Percentiles rank a stretch among this genome's conserved stretches.
Evolutionary conservation across 345 rosid species (phyloP).

Genomic region (Aegle marmelos): DNA sequence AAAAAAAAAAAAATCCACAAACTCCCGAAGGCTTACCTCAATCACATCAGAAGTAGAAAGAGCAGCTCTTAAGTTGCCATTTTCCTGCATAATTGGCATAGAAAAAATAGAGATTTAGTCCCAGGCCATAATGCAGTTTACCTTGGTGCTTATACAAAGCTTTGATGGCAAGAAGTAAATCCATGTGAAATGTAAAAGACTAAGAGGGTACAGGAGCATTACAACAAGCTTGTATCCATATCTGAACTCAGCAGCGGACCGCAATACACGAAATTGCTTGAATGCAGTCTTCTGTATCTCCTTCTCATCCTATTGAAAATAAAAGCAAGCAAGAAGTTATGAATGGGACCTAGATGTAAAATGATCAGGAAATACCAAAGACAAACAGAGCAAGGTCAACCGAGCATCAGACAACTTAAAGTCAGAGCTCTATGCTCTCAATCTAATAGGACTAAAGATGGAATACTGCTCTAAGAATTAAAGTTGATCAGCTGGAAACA

Average conservation of each 20-base stretch:
- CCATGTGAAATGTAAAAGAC: neutral
- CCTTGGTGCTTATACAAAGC: neutral
- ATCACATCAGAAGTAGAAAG: slow-evolving; percentile 65
- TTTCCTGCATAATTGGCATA: slow-evolving; percentile 53
- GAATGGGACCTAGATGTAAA: slow-evolving; percentile 3
- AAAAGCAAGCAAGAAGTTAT: slow-evolving; percentile 10
- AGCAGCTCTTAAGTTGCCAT: slow-evolving; percentile 76
- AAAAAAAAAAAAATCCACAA: neutral
- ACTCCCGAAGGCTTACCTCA: slow-evolving; percentile 50
- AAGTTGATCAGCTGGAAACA: neutral
- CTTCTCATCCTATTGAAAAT: slow-evolving; percentile 71
- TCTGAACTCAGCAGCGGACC: slow-evolving; percentile 73
- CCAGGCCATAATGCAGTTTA: neutral
- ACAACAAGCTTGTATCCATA: slow-evolving; percentile 97
- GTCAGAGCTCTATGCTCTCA: neutral
- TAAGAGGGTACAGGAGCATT: slow-evolving; percentile 30
- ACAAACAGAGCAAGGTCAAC: neutral
- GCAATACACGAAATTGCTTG: slow-evolving; percentile 69
- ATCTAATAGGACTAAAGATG: neutral
- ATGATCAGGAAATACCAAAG: neutral
- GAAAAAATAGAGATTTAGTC: slow-evolving; percentile 2
- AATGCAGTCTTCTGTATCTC: slow-evolving; percentile 85
- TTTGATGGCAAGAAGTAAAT: neutral
- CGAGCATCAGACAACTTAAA: neutral
- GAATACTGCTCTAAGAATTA: neutral